Base-by-base conservation (phyloP, 208 protist genomes). In the Leishmania tarentolae region DNA sequence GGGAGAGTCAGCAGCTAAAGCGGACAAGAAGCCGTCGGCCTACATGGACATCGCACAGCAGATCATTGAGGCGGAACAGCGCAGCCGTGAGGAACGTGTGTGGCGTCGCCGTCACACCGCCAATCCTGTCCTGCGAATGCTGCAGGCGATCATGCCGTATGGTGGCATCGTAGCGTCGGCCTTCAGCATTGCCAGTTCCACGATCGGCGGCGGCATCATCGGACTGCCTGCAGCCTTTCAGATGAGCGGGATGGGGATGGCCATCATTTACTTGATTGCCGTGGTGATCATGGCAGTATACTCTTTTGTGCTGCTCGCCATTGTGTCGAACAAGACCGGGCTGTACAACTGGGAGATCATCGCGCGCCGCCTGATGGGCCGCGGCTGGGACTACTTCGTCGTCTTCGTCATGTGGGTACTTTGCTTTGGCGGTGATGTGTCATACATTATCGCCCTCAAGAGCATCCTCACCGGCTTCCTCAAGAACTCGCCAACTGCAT, bases 201-300 rank as follows among this genome's bases (percentile, higher is more conserved):
- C 92, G 24, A 84, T 95, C 70, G 92, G 92, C 40, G 92, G 88
- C 37, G 90, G 92, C 77, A 92, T 92, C 68, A 88, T 95, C 42
- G 76, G 79, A 13, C 79, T 95, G 9, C 92, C 92, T 6, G 82
- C 72, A 2, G 88, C 90, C 7, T 94, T 93, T 72, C 84, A 87
- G 68, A 90, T 83, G 59, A 90, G 86, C 28, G 92, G 92, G 17
- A 83, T 92, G 44, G 76, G 68, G 35, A 86, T 93, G 82, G 88
- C 85, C 5, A 73, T 37, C 21, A 79, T 88, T 44, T 88, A 81
- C 79, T 72, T 88, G 31, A 52, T 81, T 4, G 70, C 90, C 9
- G 79, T 89, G 13, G 83, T 83, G 61, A 61, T 76, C 2, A 82
- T 90, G 80, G 87, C 88, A 5, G 80, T 94, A 24, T 94, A 91